Evolutionary conservation across 306 rosid genomes (phyloP).

Genomic region (Pyrus betulifolia): DNA sequence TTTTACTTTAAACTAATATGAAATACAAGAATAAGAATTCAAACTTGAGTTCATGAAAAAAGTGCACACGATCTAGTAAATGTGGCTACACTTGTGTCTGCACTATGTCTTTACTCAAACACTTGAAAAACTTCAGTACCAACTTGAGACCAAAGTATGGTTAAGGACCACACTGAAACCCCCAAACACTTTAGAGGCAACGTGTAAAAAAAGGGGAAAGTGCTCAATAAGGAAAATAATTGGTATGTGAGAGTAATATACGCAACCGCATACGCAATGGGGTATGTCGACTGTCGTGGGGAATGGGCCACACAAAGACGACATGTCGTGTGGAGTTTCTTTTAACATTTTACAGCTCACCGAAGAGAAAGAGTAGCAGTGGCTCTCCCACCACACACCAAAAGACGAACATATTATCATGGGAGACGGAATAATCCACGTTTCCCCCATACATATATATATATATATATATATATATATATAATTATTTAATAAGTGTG

Average conservation of each 20-base stretch:
- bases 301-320: neutral
- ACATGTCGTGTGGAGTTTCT: neutral
- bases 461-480: neutral
- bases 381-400: neutral
- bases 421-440: conserved; percentile 6
- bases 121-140: neutral
- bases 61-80: no score
- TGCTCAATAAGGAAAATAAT: neutral
- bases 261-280: neutral
- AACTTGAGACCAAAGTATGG: no score
- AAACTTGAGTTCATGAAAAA: no score
- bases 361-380: neutral
- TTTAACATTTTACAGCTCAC: neutral
- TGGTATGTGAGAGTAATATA: neutral
- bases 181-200: neutral
- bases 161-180: no score
- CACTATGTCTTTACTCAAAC: no score
- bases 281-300: neutral
- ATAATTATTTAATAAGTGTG: neutral
- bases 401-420: neutral
- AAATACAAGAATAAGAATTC: no score
- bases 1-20: no score
- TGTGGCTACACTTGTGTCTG: no score
- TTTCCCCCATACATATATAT: neutral
- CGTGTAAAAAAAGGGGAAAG: neutral